Conservation (phyloP, 1,284 basidiomycete species). For the Leccinum subfulvum region DNA sequence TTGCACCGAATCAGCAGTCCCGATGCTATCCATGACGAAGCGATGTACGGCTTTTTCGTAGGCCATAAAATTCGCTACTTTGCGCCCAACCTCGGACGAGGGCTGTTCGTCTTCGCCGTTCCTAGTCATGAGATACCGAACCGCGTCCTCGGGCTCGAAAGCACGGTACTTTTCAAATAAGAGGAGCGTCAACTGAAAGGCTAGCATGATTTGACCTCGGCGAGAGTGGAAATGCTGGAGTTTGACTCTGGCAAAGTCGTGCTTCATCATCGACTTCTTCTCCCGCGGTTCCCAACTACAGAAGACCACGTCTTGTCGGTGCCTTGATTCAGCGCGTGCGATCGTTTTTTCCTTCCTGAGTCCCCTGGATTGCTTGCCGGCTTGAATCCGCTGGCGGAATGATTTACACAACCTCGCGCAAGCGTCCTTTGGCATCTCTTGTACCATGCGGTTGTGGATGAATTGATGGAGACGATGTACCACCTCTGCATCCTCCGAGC, state of each 20-base stretch:
- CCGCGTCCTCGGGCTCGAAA: conserved; percentile 43
- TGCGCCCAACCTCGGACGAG: conserved; percentile 27
- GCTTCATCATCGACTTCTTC: conserved; percentile 30
- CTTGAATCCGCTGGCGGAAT: conserved; percentile 26
- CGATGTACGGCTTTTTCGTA: conserved; percentile 39
- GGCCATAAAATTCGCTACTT: conserved; percentile 33
- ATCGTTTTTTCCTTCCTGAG: conserved; percentile 31
- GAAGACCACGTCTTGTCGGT: conserved; percentile 21
- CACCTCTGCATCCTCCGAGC: conserved; percentile 44
- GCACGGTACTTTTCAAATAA: conserved; percentile 36
- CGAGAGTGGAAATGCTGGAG: conserved; percentile 35
- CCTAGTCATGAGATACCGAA: conserved; percentile 37
- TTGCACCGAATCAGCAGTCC: conserved; percentile 26
- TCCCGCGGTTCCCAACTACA: conserved; percentile 30
- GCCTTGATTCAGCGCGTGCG: conserved; percentile 21
- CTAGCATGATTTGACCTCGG: conserved; percentile 40
- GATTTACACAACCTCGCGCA: conserved; percentile 24
- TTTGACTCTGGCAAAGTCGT: conserved; percentile 26
- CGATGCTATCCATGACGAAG: conserved; percentile 41
- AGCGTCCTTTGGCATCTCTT: conserved; percentile 32
- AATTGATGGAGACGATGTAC: conserved; percentile 41
- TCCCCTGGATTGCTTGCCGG: conserved; percentile 23
- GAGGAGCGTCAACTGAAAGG: conserved; percentile 43
- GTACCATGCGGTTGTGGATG: conserved; percentile 26
- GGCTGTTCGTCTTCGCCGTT: conserved; percentile 20